Evolutionary conservation across 768 basidiomycete species (phyloP).

Genomic region (Holtermanniella nyarrowii): DNA sequence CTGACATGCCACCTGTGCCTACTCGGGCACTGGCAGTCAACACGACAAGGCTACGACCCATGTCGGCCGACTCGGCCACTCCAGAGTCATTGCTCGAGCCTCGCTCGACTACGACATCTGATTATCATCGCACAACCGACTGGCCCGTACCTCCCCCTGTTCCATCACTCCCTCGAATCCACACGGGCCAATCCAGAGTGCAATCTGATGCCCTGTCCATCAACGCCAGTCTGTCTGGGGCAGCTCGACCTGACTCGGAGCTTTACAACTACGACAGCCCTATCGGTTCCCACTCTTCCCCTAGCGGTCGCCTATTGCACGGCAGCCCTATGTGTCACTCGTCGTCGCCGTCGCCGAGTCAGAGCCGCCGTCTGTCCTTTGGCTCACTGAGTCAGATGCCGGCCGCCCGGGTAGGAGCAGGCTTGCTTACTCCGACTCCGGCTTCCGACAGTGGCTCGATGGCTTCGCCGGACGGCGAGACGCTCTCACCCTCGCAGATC

Average conservation of each 20-base stretch:
- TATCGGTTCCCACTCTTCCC: neutral
- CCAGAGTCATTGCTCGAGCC: neutral
- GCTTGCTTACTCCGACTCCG: neutral
- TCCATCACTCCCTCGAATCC: neutral
- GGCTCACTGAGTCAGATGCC: neutral
- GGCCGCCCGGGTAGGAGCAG: neutral
- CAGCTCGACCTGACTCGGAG: neutral
- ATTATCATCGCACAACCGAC: neutral
- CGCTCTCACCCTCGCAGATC: neutral
- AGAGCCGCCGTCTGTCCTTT: no score
- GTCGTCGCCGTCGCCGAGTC: neutral
- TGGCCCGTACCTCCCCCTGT: neutral
- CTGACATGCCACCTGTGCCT: neutral
- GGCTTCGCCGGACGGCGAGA: no score
- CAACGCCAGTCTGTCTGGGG: neutral
- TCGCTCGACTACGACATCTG: neutral
- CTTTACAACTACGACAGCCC: neutral
- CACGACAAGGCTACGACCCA: neutral
- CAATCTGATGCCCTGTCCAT: neutral
- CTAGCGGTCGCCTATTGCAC: neutral
- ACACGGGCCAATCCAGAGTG: no score
- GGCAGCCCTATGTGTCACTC: neutral
- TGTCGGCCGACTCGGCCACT: neutral
- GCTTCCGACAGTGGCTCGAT: neutral
- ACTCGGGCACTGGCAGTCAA: neutral